Evolutionary conservation across 2,329 filamentous ascomycete genomes (phyloP).

Genomic region (Hymenoscyphus occultus): DNA sequence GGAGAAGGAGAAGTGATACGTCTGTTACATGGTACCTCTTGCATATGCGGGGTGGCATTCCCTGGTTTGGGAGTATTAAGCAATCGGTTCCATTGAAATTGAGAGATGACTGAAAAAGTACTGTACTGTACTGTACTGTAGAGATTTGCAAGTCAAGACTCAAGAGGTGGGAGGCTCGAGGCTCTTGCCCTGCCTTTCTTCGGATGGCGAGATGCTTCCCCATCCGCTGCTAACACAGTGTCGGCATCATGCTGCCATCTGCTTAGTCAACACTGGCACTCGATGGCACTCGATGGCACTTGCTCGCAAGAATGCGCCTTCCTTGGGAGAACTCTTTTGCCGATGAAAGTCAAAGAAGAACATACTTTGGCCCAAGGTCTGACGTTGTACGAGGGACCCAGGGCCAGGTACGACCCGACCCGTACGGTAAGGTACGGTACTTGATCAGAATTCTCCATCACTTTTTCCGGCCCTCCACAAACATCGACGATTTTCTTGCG

Average conservation of each 20-base stretch:
- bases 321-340: not conserved
- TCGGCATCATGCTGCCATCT: not conserved
- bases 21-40: not conserved
- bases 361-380: too few relatives aligned
- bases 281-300: not conserved
- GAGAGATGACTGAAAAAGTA: not conserved
- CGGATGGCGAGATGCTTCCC: not conserved
- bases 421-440: too few relatives aligned
- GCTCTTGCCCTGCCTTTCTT: not conserved
- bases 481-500: too few relatives aligned
- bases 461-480: too few relatives aligned
- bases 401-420: too few relatives aligned
- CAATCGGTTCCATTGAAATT: not conserved
- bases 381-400: too few relatives aligned
- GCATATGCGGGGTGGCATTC: constrained; percentile 1
- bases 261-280: not conserved
- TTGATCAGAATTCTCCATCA: too few relatives aligned
- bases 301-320: not conserved
- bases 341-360: not conserved
- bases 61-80: not conserved
- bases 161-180: not conserved
- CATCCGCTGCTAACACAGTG: too few relatives aligned
- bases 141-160: too few relatives aligned
- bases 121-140: too few relatives aligned
- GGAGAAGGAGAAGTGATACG: not conserved